These are phyloP conservation scores for Geotrichum carabidarum DNA, from an alignment of 1,139 yeast species.

Conservation along the genomic window DNA sequence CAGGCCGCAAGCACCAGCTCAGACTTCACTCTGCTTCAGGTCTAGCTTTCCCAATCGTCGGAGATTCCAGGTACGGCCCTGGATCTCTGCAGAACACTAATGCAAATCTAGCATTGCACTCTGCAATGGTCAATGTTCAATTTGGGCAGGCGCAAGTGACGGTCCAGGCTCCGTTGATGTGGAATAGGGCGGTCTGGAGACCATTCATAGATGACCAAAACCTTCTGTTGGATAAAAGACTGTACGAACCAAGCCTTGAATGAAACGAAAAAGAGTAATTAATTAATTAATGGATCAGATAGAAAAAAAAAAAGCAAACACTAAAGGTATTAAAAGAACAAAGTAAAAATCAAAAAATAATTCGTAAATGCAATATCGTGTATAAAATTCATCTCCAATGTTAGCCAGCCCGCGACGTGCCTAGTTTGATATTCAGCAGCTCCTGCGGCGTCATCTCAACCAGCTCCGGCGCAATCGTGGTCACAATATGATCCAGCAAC, in stretches of 20 bases:
- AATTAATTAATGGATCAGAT: background rate
- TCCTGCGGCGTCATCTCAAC: slow-evolving; percentile 40
- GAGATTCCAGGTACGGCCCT: slow-evolving; percentile 23
- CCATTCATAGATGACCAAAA: slow-evolving; percentile 1
- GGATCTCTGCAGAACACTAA: background rate
- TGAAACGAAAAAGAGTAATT: background rate
- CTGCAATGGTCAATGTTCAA: slow-evolving; percentile 7
- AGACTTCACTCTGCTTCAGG: slow-evolving; percentile 35
- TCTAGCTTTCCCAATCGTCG: slow-evolving; percentile 28
- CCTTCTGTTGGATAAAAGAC: background rate
- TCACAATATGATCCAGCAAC: slow-evolving; percentile 40
- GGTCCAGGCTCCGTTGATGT: slow-evolving; percentile 12
- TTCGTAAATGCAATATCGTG: background rate
- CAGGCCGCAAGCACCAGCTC: slow-evolving; percentile 48
- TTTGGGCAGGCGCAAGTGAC: slow-evolving; percentile 3
- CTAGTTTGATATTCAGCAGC: slow-evolving; percentile 21
- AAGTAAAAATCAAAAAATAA: background rate
- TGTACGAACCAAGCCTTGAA: background rate
- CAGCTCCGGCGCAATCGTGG: slow-evolving; percentile 42
- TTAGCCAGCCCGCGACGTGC: background rate
- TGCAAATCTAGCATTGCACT: slow-evolving; percentile 12
- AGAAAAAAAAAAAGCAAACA: background rate
- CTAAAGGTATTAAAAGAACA: background rate
- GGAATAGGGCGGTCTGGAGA: slow-evolving; percentile 9
- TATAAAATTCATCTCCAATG: background rate